Percentiles rank a stretch among this genome's conserved stretches.
Evolutionary conservation across 208 protist genomes (phyloP).

Genomic region (Acanthamoeba culbertsoni): DNA sequence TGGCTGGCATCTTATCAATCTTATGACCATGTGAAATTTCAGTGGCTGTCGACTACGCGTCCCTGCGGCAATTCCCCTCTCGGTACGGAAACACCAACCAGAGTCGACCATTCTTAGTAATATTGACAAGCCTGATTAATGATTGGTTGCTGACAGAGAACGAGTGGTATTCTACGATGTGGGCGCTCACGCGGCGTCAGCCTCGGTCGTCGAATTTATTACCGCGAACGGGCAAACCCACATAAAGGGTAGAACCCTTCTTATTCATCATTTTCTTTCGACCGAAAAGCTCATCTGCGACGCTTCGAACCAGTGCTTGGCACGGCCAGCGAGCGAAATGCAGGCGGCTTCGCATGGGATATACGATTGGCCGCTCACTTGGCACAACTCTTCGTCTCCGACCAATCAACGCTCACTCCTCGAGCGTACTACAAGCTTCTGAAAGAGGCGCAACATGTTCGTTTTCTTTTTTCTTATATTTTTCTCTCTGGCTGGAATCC

Average conservation of each 20-base stretch:
- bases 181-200: constrained; percentile 16
- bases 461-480: not conserved
- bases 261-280: not conserved
- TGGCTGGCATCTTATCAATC: not conserved
- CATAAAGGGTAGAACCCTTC: not conserved
- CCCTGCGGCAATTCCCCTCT: not conserved
- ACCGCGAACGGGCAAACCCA: not conserved
- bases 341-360: not conserved
- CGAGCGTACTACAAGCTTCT: not conserved
- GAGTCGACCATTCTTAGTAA: no score
- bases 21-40: not conserved
- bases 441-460: not conserved
- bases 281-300: not conserved
- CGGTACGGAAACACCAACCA: no score
- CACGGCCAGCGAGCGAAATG: not conserved
- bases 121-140: not conserved
- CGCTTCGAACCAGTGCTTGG: not conserved
- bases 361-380: not conserved
- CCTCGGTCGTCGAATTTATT: not conserved
- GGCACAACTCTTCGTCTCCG: not conserved
- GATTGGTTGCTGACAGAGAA: not conserved
- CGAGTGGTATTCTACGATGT: not conserved
- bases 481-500: no score
- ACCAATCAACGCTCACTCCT: not conserved
- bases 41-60: constrained; percentile 16